phyloP scores from a whole-genome alignment of 148 eudicot species.

The Spergularia bocconei region DNA sequence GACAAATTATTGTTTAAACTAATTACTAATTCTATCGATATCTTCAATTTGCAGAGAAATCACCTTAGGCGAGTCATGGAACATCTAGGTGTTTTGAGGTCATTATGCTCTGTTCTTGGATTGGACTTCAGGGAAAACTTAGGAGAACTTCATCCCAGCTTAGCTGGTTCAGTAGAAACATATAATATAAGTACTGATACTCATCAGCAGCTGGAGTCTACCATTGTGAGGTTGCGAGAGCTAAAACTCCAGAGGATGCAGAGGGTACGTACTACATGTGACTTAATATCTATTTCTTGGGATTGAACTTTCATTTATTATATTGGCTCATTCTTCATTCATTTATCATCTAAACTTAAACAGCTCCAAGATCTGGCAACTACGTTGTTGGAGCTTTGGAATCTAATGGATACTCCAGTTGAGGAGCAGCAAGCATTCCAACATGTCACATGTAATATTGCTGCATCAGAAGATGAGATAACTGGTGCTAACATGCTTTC shows the following conservation, averaged over 20 bases:
- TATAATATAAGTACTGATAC: conserved; percentile 44
- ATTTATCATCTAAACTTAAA: not conserved
- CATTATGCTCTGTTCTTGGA: conserved; percentile 78
- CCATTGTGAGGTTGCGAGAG: conserved; percentile 47
- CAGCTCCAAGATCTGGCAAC: conserved; percentile 83
- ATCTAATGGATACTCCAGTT: conserved; percentile 80
- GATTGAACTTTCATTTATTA: not conserved
- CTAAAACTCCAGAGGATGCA: conserved; percentile 66
- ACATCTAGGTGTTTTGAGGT: conserved; percentile 40
- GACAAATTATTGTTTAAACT: not conserved
- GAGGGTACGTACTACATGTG: conserved; percentile 37
- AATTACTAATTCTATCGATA: not conserved
- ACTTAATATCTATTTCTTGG: not conserved
- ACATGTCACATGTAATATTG: conserved; percentile 66
- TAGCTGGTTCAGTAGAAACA: conserved; percentile 44
- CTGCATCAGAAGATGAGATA: conserved; percentile 74
- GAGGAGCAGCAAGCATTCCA: conserved; percentile 79
- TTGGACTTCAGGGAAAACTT: conserved; percentile 59
- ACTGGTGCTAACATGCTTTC: conserved; percentile 68
- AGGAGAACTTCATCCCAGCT: conserved; percentile 59
- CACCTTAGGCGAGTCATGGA: conserved; percentile 53
- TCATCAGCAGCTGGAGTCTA: conserved; percentile 42
- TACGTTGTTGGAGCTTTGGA: conserved; percentile 68
- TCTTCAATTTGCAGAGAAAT: conserved; percentile 44
- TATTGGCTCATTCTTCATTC: not conserved